Base-by-base conservation (phyloP, 345 rosid species). In the Xanthoceras sorbifolium region DNA sequence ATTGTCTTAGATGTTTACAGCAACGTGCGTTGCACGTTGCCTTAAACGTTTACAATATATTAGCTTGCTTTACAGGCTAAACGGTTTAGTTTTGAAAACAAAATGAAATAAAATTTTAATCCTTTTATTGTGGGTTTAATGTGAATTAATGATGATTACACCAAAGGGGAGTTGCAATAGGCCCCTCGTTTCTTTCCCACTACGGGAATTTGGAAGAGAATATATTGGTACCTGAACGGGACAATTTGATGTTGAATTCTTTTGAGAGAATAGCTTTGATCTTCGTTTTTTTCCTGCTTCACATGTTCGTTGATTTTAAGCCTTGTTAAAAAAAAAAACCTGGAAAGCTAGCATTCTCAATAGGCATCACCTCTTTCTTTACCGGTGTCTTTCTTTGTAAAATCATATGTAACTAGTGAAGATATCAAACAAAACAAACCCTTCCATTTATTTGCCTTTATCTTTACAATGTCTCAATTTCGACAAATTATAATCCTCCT, bases 141-240 rank as follows among this genome's bases (percentile, higher is more conserved):
- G n/a, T n/a, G n/a, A n/a, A n/a, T n/a, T n/a, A n/a, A n/a, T n/a
- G n/a, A 38, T 38, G 9, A 31, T 25, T 38, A 55, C 9, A 32
- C 22, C 20, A 12, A 17, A 85, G 90, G 62, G 87, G 84, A 31
- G 80, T 87, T 17, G 72, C 61, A 42, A 9, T 83, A 74, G 86
- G 90, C 63, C 85, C 88, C 9, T 80, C 87, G 1, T 55, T 83
- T 22, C 75, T 87, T n/a, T 84, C 82, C 48, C 73, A 70, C 22
- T 64, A 71, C 75, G 75, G 73, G 31, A 9, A 15, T 15, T 72
- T 79, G 71, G 48, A 18, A 67, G 12, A 72, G 2, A 68, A 72
- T 23, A 28, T 79, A 26, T 78, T 70, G 55, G 50, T 80, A 62
- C n/a, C 63, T 68, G 60, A 77, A 80, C 50, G 1, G 70, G 17